phyloP scores from a whole-genome alignment of 345 rosid species.

The Syzygium oleosum region DNA sequence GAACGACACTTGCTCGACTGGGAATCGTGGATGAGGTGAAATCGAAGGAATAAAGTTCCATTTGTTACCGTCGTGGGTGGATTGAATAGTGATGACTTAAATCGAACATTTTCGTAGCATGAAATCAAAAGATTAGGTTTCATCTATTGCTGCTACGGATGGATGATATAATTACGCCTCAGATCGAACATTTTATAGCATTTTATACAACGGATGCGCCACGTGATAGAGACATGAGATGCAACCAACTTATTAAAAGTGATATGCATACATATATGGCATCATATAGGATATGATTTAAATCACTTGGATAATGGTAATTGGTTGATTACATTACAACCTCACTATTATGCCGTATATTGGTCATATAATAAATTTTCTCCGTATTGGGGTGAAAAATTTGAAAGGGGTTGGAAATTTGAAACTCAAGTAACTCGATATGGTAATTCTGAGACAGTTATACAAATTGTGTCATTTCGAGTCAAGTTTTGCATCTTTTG shows the following conservation, averaged over 20 bases:
- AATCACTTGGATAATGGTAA: background rate
- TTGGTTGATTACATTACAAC: background rate
- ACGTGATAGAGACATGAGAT: background rate
- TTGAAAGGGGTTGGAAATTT: background rate
- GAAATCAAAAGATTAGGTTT: background rate
- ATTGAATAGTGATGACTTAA: background rate
- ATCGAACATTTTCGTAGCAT: background rate
- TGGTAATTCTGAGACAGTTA: background rate
- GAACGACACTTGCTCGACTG: background rate
- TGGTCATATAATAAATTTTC: background rate
- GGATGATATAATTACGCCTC: rapidly evolving
- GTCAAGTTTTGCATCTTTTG: background rate
- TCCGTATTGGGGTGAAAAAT: background rate
- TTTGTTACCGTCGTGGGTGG: background rate
- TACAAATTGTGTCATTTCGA: background rate
- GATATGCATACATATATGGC: background rate
- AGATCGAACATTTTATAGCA: background rate
- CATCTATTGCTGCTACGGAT: background rate
- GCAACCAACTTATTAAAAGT: background rate
- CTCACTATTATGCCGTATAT: background rate
- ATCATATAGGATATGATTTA: background rate
- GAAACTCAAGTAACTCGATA: background rate
- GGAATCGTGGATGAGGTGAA: background rate
- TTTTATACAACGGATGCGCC: background rate
- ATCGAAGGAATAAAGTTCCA: background rate